Base-by-base conservation (phyloP, 2,329 filamentous ascomycete species). In the Corynespora cassiicola region DNA sequence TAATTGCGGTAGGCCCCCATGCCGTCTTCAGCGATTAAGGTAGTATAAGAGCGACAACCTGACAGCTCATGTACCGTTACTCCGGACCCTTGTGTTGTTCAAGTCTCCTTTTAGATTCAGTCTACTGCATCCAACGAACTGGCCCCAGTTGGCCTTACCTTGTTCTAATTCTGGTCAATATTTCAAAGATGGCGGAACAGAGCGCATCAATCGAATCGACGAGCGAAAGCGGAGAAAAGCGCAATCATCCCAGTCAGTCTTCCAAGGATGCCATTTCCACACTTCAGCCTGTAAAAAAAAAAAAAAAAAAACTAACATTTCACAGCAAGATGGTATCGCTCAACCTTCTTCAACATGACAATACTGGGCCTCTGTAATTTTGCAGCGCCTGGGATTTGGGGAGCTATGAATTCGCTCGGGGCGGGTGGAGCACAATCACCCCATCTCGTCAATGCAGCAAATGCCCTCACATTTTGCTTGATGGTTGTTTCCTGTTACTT, bases 401-500 rank as follows among this genome's bases (percentile, higher is more conserved):
- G 76, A 9, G 84, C 84, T 2, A 68, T 88, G 84, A 88, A 88
- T 68, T 83, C 79, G 0, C 76, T 89, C 0, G 86, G 86, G 7
- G 86, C 84, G 1, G 86, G 86, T 31, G 86, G 86, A 3, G 75
- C 80, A 19, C 75, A 82, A 47, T 75, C 76, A 7, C 86, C 86
- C 0, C 77, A 82, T 52, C 74, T 88, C 1, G 81, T 89, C 32
- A 88, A 88, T 53, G 77, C 81, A 0, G 85, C 84, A 10, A 90
- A 90, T 50, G 81, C 85, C 0, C 63, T 88, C 24, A 87, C 85
- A 0, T 89, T 89, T 57, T 82, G 82, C 30, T 75, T 88, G 6
- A 88, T 88, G 85, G 82, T 88, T 0, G 56, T 89, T 0, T 86
- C 83, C 0, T 88, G 86, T 57, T 82, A 78, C 56, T 79, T 88